A percentile compares a stretch with the other conserved stretches of the same genome.
These are phyloP conservation scores for Penicillium macrosclerotiorum DNA, from an alignment of 495 filamentous ascomycete genomes.

Conservation along the genomic window DNA sequence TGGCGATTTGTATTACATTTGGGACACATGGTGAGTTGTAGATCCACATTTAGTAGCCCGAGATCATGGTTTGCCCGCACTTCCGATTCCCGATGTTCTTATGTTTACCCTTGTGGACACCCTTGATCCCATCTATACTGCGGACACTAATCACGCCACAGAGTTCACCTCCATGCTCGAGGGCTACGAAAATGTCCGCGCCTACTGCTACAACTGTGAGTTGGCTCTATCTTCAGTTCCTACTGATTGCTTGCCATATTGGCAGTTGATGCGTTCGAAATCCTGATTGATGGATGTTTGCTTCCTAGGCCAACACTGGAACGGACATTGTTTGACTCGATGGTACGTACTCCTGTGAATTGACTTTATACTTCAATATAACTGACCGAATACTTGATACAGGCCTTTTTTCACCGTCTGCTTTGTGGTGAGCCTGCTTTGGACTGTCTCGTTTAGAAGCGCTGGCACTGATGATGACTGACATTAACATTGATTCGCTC, in stretches of 20 bases:
- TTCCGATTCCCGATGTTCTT: constrained; percentile 1
- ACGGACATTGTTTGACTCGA: constrained; percentile 49
- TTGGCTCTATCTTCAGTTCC: constrained; percentile 4
- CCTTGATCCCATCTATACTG: constrained; percentile 6
- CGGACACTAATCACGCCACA: constrained; percentile 17
- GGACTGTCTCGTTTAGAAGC: neutral
- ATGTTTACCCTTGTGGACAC: constrained; percentile 12
- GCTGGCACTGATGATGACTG: constrained; percentile 8
- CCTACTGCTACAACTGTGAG: constrained; percentile 56
- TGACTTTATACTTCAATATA: neutral
- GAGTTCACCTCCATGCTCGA: constrained; percentile 53
- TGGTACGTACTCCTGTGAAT: constrained; percentile 36
- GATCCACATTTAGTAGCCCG: neutral
- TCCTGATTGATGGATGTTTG: neutral
- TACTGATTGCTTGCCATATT: neutral
- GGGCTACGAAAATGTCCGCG: constrained; percentile 54
- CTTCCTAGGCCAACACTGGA: constrained; percentile 47
- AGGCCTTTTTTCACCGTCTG: constrained; percentile 57
- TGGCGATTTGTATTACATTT: constrained; percentile 58
- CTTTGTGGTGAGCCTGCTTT: constrained; percentile 45
- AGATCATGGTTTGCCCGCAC: constrained; percentile 1
- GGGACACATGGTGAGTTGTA: constrained; percentile 48
- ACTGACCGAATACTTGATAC: constrained; percentile 16
- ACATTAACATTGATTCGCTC: constrained; percentile 3
- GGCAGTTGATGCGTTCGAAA: neutral